Percentiles rank a stretch among this genome's conserved stretches.
These are phyloP conservation scores for Apiotrichum veenhuisii DNA, from an alignment of 1,284 basidiomycete genomes.

Conservation along the genomic window DNA sequence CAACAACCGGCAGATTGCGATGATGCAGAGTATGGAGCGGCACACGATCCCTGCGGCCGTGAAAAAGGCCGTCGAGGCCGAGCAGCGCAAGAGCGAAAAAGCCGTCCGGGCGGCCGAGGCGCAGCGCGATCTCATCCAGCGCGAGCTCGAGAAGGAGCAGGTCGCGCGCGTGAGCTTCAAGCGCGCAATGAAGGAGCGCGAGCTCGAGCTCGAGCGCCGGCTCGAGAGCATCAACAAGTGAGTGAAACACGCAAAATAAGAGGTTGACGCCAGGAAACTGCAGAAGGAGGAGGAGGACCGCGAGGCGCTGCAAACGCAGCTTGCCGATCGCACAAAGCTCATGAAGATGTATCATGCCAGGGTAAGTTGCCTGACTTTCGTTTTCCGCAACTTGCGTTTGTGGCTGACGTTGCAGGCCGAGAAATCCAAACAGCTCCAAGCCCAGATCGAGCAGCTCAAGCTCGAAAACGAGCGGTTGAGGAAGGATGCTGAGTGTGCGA, in stretches of 20 bases:
- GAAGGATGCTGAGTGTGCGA: not conserved
- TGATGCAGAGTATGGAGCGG: not conserved
- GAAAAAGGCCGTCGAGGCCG: constrained; percentile 10
- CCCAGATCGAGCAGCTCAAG: constrained; percentile 20
- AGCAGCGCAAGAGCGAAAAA: constrained; percentile 12
- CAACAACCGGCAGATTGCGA: not conserved
- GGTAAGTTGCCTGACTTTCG: constrained; percentile 18
- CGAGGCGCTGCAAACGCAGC: constrained; percentile 10
- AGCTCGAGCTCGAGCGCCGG: constrained; percentile 16
- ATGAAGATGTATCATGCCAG: constrained; percentile 25
- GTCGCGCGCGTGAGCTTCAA: constrained; percentile 14
- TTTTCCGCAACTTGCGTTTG: not conserved
- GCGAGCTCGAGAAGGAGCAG: constrained; percentile 27
- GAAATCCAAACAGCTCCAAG: constrained; percentile 1
- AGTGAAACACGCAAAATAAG: not conserved
- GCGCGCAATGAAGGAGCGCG: constrained; percentile 24
- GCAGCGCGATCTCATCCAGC: constrained; percentile 21
- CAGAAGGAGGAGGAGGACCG: constrained; percentile 17
- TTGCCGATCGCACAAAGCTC: constrained; percentile 26
- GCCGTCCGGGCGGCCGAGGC: constrained; percentile 15
- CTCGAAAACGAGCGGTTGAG: constrained; percentile 2
- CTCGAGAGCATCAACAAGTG: constrained; percentile 17
- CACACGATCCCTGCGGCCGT: constrained; percentile 5
- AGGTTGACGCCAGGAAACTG: constrained; percentile 5
- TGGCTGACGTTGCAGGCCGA: constrained; percentile 18